These are phyloP conservation scores for Priceomyces medius DNA, from an alignment of 805 yeast genomes.

Conservation along the genomic window DNA sequence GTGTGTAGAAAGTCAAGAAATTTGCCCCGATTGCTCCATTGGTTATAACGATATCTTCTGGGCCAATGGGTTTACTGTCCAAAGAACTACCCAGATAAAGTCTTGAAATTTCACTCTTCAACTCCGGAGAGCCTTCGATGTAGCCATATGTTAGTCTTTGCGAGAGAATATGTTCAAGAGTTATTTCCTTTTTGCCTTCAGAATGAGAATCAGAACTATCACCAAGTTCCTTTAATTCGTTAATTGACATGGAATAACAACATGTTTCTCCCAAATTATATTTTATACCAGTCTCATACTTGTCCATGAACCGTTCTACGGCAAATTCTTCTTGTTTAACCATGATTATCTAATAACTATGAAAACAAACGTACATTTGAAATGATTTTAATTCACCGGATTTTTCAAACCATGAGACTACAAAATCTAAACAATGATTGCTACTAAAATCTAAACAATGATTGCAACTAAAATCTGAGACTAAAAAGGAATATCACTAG, in stretches of 20 bases:
- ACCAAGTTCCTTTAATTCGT: conserved; percentile 32
- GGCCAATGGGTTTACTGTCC: conserved; percentile 11
- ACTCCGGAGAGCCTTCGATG: conserved; percentile 44
- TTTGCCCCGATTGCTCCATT: conserved; percentile 60
- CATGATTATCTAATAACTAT: too few relatives aligned
- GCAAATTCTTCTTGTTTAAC: conserved; percentile 46
- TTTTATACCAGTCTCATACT: conserved; percentile 38
- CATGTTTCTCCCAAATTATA: conserved; percentile 55
- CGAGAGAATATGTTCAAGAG: conserved; percentile 16
- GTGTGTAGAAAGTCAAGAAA: conserved; percentile 43
- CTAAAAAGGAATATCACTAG: neutral
- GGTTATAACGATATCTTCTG: conserved; percentile 45
- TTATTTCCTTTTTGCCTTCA: conserved; percentile 3
- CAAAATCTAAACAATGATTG: too few relatives aligned
- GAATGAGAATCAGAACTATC: neutral
- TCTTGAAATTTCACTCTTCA: conserved; percentile 35
- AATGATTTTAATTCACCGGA: too few relatives aligned
- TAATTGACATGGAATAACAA: conserved; percentile 42
- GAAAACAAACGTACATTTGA: too few relatives aligned
- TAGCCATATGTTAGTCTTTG: conserved; percentile 44
- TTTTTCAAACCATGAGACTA: too few relatives aligned
- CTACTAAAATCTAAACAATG: too few relatives aligned
- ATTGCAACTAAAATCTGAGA: too few relatives aligned
- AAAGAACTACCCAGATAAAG: conserved; percentile 29
- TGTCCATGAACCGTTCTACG: conserved; percentile 57